Evolutionary conservation across 768 basidiomycete species (phyloP).

Genomic region (Leccinum obscurum): DNA sequence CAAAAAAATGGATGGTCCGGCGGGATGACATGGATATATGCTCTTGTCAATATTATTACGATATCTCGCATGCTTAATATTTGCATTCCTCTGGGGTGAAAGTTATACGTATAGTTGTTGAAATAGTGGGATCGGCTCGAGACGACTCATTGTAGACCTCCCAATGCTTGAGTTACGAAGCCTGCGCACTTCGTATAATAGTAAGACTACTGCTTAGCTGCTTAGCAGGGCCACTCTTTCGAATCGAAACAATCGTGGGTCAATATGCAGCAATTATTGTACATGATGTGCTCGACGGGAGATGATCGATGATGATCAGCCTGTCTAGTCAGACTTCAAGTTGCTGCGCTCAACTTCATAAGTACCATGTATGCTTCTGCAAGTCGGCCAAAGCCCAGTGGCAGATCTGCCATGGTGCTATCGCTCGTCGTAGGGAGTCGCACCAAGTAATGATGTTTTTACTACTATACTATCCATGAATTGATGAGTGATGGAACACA

Average conservation of each 20-base stretch:
- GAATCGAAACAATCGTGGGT: too few species aligned
- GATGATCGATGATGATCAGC: too few species aligned
- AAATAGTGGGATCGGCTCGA: not conserved
- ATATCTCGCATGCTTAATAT: constrained; percentile 50
- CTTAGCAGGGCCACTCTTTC: too few species aligned
- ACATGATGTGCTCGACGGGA: too few species aligned
- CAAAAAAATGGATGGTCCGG: constrained; percentile 31
- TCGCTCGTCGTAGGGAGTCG: too few species aligned
- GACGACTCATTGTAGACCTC: not conserved
- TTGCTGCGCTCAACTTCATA: not conserved
- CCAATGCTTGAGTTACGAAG: not conserved
- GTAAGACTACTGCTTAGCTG: too few species aligned
- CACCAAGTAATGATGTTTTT: not conserved
- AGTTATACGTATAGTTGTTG: not conserved
- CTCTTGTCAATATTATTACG: not conserved
- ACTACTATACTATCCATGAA: not conserved
- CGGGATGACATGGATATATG: constrained; percentile 2
- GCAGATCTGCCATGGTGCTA: too few species aligned
- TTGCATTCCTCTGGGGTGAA: constrained; percentile 2
- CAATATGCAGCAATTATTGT: too few species aligned
- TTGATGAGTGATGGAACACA: constrained; percentile 11
- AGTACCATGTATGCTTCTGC: too few species aligned
- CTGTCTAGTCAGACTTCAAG: too few species aligned
- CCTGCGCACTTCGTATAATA: not conserved
- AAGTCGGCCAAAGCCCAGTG: too few species aligned